Evolutionary conservation across 805 yeast genomes (phyloP).

Genomic region (Metschnikowia similis): DNA sequence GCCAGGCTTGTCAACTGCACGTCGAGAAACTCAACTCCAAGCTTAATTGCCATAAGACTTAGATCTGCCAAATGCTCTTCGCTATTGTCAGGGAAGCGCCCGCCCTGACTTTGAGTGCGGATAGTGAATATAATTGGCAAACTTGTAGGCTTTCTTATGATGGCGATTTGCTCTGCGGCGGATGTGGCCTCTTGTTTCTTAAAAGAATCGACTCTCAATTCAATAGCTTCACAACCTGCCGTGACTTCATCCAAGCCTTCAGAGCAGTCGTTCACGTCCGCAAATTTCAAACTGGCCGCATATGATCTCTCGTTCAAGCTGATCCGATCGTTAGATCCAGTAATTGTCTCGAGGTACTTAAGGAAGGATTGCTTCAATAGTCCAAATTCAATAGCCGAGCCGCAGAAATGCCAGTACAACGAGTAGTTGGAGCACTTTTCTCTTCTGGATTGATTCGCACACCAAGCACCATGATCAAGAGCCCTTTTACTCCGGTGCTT

Average conservation of each 20-base stretch:
- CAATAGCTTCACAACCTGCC: constrained; percentile 77
- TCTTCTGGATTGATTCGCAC: no score
- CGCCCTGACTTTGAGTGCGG: constrained; percentile 79
- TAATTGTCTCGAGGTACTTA: constrained; percentile 53
- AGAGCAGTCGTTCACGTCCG: constrained; percentile 47
- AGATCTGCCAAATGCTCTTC: constrained; percentile 45
- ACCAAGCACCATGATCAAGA: no score
- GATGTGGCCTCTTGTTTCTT: constrained; percentile 45
- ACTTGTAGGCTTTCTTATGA: constrained; percentile 56
- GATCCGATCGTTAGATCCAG: constrained; percentile 39
- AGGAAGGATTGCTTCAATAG: constrained; percentile 57
- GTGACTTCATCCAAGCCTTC: constrained; percentile 50
- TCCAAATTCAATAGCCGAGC: constrained; percentile 48
- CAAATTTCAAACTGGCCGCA: constrained; percentile 69
- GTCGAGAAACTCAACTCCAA: constrained; percentile 80
- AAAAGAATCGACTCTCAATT: constrained; percentile 73
- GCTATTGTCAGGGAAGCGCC: constrained; percentile 64
- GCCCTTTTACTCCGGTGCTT: no score
- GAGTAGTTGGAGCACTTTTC: constrained; percentile 70
- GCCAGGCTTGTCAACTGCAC: constrained; percentile 69
- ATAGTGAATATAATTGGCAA: constrained; percentile 81
- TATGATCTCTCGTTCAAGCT: constrained; percentile 45
- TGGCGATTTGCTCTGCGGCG: constrained; percentile 71
- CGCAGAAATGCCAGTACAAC: constrained; percentile 74
- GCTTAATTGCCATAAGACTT: constrained; percentile 58